These are phyloP conservation scores for Xerocomellus dryophilus DNA, from an alignment of 768 basidiomycete species.

Conservation along the genomic window DNA sequence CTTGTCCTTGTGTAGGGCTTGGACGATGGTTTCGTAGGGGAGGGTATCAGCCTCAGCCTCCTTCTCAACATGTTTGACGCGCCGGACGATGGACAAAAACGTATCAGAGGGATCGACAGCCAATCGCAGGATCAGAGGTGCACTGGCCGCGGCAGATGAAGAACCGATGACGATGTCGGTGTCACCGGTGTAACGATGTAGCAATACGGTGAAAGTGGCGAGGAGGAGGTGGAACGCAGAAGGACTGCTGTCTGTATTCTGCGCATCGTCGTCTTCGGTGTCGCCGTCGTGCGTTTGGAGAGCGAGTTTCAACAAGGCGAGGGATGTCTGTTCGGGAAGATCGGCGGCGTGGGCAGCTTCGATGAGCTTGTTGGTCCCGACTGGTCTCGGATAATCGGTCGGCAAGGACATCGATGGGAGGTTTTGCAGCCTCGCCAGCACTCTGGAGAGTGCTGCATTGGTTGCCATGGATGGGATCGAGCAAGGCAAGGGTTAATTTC, in stretches of 20 bases:
- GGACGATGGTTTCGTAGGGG: conserved; percentile 75
- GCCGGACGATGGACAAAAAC: conserved; percentile 84
- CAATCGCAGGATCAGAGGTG: conserved; percentile 82
- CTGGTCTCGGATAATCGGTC: conserved; percentile 90
- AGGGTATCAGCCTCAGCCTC: conserved; percentile 81
- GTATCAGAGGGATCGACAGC: conserved; percentile 81
- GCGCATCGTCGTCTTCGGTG: conserved; percentile 47
- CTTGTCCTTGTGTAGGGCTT: conserved; percentile 63
- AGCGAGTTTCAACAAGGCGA: conserved; percentile 80
- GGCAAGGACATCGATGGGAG: conserved; percentile 89
- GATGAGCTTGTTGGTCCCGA: conserved; percentile 70
- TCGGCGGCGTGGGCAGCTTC: conserved; percentile 76
- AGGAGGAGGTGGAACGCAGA: conserved; percentile 90
- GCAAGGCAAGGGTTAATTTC: not conserved
- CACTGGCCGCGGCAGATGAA: conserved; percentile 68
- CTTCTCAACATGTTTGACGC: conserved; percentile 78
- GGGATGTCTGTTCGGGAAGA: conserved; percentile 70
- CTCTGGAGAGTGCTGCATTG: conserved; percentile 43
- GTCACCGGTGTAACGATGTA: conserved; percentile 95
- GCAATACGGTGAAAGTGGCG: conserved; percentile 85
- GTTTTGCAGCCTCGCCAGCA: conserved; percentile 66
- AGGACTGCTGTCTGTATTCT: conserved; percentile 43
- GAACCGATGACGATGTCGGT: conserved; percentile 90
- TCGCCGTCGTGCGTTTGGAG: conserved; percentile 61
- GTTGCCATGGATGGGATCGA: conserved; percentile 22